Percentiles rank a stretch among this genome's conserved stretches.
These are phyloP conservation scores for Corylus heterophylla DNA, from an alignment of 306 rosid genomes.

Conservation along the genomic window DNA sequence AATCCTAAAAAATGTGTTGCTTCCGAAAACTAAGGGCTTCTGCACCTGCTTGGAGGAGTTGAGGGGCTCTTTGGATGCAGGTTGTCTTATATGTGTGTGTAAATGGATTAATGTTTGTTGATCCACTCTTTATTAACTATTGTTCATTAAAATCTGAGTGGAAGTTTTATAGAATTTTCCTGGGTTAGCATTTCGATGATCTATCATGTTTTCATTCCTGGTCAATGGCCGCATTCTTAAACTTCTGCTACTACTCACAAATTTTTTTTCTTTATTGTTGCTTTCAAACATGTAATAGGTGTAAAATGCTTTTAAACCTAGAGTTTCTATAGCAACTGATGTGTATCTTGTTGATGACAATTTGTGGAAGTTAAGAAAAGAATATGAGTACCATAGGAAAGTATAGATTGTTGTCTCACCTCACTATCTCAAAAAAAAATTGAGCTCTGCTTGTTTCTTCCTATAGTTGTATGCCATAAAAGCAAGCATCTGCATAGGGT, in stretches of 20 bases:
- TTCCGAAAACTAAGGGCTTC: slow-evolving; percentile 82
- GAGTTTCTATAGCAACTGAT: not conserved
- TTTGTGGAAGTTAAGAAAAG: not conserved
- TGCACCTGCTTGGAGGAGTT: slow-evolving; percentile 60
- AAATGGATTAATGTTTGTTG: slow-evolving; percentile 5
- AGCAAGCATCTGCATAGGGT: not conserved
- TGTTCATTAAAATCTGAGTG: not conserved
- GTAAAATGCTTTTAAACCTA: not conserved
- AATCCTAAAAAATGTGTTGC: slow-evolving; percentile 56
- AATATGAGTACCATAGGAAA: not conserved
- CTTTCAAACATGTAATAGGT: not conserved
- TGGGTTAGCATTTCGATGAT: not conserved
- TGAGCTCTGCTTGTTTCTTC: not conserved
- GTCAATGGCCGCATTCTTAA: not conserved
- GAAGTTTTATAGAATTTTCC: not conserved
- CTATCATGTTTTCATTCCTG: slow-evolving; percentile 8
- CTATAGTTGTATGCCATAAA: not conserved
- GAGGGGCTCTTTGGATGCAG: slow-evolving; percentile 64
- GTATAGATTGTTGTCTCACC: not conserved
- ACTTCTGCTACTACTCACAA: not conserved
- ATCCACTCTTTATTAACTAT: not conserved
- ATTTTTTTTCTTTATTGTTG: not conserved
- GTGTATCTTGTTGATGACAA: not conserved
- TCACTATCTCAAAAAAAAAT: not conserved
- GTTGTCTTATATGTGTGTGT: slow-evolving; percentile 34